phyloP scores from a whole-genome alignment of 129 eudicot species.

The Rutidosis leptorrhynchoides region DNA sequence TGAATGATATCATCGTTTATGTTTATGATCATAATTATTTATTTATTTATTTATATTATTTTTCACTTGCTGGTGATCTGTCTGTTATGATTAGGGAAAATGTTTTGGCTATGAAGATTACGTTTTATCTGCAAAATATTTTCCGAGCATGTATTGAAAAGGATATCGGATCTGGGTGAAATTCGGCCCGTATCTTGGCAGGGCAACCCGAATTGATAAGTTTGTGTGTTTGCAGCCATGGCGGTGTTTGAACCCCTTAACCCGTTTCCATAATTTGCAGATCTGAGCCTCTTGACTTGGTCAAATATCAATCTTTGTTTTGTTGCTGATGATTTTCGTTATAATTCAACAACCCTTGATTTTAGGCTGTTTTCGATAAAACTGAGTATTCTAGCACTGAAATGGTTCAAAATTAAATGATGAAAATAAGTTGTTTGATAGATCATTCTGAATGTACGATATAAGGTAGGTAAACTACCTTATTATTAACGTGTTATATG shows the following conservation, averaged over 20 bases:
- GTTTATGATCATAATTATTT: neutral
- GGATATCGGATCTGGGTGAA: constrained; percentile 13
- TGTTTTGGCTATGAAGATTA: constrained; percentile 9
- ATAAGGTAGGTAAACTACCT: too few relatives aligned
- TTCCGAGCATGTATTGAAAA: constrained; percentile 5
- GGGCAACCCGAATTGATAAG: neutral
- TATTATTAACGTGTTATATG: too few relatives aligned
- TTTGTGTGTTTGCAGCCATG: constrained; percentile 28
- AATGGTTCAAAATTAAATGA: too few relatives aligned
- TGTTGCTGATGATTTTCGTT: neutral
- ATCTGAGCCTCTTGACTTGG: constrained; percentile 30
- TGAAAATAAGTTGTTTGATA: too few relatives aligned
- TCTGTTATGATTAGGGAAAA: neutral
- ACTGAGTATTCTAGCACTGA: too few relatives aligned
- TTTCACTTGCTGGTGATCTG: neutral
- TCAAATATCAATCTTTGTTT: neutral
- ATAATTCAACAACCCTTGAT: neutral
- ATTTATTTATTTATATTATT: neutral
- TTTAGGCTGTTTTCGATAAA: neutral
- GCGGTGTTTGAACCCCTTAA: constrained; percentile 19
- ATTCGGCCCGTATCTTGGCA: constrained; percentile 24
- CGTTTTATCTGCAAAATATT: neutral
- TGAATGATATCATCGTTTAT: too few relatives aligned
- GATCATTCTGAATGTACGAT: too few relatives aligned
- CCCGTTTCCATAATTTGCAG: constrained; percentile 18